Evolutionary conservation across 2,329 filamentous ascomycete genomes (phyloP), one percentile per base, ranked within the genome.

Genomic region (Cyphellophora europaea): DNA sequence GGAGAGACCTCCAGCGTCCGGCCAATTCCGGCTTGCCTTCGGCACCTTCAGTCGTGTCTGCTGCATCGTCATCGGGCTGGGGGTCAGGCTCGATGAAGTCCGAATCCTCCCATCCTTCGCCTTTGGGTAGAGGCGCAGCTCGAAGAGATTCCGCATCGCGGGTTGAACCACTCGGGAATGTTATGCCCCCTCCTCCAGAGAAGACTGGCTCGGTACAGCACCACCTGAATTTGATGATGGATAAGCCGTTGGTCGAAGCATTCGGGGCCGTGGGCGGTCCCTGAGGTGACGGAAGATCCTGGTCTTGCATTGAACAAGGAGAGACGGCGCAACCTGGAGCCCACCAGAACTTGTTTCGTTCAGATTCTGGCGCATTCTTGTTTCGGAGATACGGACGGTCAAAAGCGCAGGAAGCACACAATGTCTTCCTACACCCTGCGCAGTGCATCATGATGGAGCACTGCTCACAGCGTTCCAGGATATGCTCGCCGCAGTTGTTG

Each of bases 371-470:
- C 17, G 47, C 41, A 25, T 41, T 39, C 54, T 62, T 53, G 41
- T 45, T 63, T 58, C 44, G 61, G 45, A 49, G 59, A 57, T 61
- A 75, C 42, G 49, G 69, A 11, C 69, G 59, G 45, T 73, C 70
- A 52, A 72, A 74, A 5, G 72, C 70, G 50, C 72, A 76, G 50
- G 69, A 73, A 13, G 68, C 69, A 56, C 72, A 76, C 2, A 75
- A 62, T 2, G 71, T 76, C 55, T 71, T 74, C 32, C 72, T 62
- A 47, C 72, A 76, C 23, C 72, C 72, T 49, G 72, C 67, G 48
- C 72, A 76, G 49, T 75, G 72, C 72, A 76, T 75, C 44, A 71
- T 58, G 11, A 75, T 69, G 38, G 71, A 74, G 52, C 72, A 76
- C 39, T 73, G 71, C 52, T 76, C 72, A 47, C 72, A 76, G 32